Conservation (phyloP, 2,329 filamentous ascomycete species). For the Colletotrichum sp. region DNA sequence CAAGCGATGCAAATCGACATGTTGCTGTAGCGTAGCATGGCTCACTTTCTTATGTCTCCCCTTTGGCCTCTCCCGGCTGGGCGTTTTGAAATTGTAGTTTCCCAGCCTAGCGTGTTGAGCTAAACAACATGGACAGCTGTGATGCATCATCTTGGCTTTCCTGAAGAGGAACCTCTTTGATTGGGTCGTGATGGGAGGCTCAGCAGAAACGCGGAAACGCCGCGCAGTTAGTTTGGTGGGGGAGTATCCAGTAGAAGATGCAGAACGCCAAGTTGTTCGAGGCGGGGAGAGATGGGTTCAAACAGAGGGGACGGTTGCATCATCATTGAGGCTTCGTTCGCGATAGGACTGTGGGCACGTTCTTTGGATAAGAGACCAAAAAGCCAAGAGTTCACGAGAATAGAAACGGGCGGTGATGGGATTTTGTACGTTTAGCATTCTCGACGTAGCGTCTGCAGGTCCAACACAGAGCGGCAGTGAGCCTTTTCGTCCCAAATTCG, state of each 20-base stretch:
- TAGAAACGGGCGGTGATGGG: not conserved
- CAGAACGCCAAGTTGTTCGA: not conserved
- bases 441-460: not conserved
- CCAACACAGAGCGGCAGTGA: not conserved
- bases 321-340: conserved; percentile 1
- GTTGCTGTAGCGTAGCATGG: not conserved
- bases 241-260: not conserved
- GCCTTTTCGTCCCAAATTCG: not conserved
- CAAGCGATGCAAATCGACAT: conserved; percentile 1
- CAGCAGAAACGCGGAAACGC: not conserved
- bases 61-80: not conserved
- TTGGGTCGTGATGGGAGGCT: not conserved
- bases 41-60: not conserved
- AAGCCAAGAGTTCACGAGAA: conserved; percentile 7
- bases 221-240: not conserved
- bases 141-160: conserved; percentile 1
- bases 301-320: not conserved
- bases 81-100: not conserved
- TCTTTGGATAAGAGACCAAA: not conserved
- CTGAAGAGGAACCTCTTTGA: not conserved
- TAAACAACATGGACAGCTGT: not conserved
- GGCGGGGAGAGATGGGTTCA: not conserved
- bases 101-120: not conserved
- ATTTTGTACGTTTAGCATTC: conserved; percentile 1
- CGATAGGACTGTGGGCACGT: not conserved